A percentile compares a stretch with the other conserved stretches of the same genome.
Evolutionary conservation across 306 rosid genomes (phyloP).

Genomic region (Castanospermum australe): DNA sequence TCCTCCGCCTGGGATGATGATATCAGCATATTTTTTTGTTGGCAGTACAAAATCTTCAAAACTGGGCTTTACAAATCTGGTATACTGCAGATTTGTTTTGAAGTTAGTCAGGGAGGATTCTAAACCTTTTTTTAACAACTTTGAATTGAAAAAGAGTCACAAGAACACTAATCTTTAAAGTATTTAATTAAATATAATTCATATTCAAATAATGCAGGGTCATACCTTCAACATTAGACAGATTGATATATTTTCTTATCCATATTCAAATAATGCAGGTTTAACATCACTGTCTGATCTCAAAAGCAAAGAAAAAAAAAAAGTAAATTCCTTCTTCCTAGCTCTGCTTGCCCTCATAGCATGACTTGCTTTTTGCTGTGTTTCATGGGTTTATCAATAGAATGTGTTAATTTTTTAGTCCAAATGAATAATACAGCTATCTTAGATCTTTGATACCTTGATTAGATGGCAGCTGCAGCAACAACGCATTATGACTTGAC

Average conservation of each 20-base stretch:
- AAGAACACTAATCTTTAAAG: neutral
- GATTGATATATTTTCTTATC: neutral
- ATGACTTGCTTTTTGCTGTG: neutral
- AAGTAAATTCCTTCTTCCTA: neutral
- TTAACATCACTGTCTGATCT: neutral
- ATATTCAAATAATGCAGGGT: neutral
- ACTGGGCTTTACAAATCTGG: slow-evolving; percentile 84
- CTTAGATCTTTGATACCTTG: neutral
- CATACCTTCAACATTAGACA: neutral
- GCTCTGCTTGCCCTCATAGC: neutral
- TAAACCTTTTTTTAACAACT: neutral
- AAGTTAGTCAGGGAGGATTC: neutral
- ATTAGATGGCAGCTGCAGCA: neutral
- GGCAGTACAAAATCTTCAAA: slow-evolving; percentile 88
- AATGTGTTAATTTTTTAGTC: neutral
- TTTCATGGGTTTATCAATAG: neutral
- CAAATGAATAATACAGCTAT: neutral
- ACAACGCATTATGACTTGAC: neutral
- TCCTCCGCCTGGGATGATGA: slow-evolving; percentile 84
- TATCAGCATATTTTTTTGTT: slow-evolving; percentile 84
- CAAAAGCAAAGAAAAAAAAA: neutral
- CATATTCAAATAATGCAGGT: too few relatives aligned
- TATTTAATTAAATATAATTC: neutral
- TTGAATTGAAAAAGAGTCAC: neutral
- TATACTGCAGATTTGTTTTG: slow-evolving; percentile 46